These are phyloP conservation scores for Pichia ethanolica DNA, from an alignment of 805 yeast genomes.

Conservation along the genomic window DNA sequence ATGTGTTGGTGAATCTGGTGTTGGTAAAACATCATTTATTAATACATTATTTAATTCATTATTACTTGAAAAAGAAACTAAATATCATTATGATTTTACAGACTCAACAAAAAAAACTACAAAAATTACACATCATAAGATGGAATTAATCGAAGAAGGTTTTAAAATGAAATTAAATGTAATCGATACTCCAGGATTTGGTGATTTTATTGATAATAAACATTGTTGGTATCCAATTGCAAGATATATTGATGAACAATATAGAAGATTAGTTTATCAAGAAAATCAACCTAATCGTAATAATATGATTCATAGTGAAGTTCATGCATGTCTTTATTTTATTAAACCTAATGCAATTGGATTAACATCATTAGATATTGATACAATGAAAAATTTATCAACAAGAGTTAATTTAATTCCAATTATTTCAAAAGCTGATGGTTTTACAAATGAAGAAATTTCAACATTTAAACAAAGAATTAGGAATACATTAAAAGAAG, in stretches of 20 bases:
- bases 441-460: constrained; percentile 53
- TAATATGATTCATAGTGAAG: constrained; percentile 51
- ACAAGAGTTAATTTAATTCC: constrained; percentile 77
- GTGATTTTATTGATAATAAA: constrained; percentile 58
- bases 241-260: constrained; percentile 74
- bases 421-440: constrained; percentile 74
- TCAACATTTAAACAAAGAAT: constrained; percentile 45
- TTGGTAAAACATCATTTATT: constrained; percentile 76
- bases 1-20: constrained; percentile 82
- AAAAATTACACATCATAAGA: constrained; percentile 30
- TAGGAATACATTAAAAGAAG: constrained; percentile 40
- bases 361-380: constrained; percentile 60
- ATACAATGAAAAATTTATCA: constrained; percentile 62
- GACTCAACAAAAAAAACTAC: constrained; percentile 25
- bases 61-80: constrained; percentile 24
- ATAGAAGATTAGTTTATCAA: constrained; percentile 59
- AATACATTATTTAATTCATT: constrained; percentile 66
- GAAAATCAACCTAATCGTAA: constrained; percentile 65
- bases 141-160: constrained; percentile 51
- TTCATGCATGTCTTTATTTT: constrained; percentile 83
- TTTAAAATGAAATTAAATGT: constrained; percentile 52
- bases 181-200: constrained; percentile 75
- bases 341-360: constrained; percentile 61
- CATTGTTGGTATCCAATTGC: constrained; percentile 63
- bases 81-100: constrained; percentile 16